phyloP scores from a whole-genome alignment of 306 rosid genomes.

The Sindora glabra region DNA sequence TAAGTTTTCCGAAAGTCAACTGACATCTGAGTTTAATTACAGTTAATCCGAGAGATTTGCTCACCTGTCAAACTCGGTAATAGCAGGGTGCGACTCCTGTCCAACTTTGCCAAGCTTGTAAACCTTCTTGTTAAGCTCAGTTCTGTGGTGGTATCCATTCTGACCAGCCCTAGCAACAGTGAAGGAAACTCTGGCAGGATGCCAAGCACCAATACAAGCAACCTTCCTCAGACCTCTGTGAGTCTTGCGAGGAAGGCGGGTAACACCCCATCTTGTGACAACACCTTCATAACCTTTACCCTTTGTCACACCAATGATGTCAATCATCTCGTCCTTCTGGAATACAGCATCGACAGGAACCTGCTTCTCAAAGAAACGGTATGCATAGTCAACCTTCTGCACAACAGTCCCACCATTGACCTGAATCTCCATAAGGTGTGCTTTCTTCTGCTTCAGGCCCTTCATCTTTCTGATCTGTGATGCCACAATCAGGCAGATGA shows the following conservation, averaged over 20 bases:
- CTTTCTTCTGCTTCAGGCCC: slow-evolving; percentile 86
- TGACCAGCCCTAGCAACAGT: slow-evolving; percentile 95
- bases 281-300: slow-evolving; percentile 95
- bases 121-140: slow-evolving; percentile 77
- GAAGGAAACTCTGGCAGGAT: slow-evolving; percentile 86
- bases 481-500: background rate
- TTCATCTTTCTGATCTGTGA: slow-evolving; percentile 73
- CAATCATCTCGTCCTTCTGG: slow-evolving; percentile 93
- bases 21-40: background rate
- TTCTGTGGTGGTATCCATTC: slow-evolving; percentile 81
- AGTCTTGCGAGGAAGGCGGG: slow-evolving; percentile 85
- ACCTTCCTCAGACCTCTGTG: slow-evolving; percentile 90
- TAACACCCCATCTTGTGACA: slow-evolving; percentile 88
- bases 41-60: background rate
- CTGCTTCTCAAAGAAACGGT: slow-evolving; percentile 73
- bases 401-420: slow-evolving; percentile 70
- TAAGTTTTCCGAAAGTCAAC: background rate
- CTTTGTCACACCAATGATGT: slow-evolving; percentile 75
- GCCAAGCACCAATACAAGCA: slow-evolving; percentile 96
- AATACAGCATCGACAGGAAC: slow-evolving; percentile 81
- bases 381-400: slow-evolving; percentile 65
- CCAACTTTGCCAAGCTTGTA: slow-evolving; percentile 70
- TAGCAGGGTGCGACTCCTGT: slow-evolving; percentile 51
- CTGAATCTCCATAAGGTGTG: slow-evolving; percentile 86
- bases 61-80: slow-evolving; percentile 71